Evolutionary conservation across 441 rosid species (phyloP), one percentile per base, ranked within the genome.

Genomic region (Gossypium gossypioides): DNA sequence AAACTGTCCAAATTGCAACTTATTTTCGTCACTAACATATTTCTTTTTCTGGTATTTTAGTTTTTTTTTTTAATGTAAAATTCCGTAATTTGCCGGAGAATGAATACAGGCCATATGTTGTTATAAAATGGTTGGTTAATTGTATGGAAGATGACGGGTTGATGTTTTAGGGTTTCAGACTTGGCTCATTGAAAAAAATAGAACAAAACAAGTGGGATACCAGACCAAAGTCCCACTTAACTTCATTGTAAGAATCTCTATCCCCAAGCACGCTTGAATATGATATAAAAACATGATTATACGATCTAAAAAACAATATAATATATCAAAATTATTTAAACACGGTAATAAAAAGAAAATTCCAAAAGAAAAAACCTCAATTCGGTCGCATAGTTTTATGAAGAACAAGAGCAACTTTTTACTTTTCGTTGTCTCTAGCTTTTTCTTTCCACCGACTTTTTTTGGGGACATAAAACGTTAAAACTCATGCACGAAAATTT

Each of bases 51-150:
- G 22, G 24, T 16, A 52, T 2, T 52, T 7, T 52, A 52, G 8
- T 6, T 52, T n/a, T 0, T 3, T 3, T 16, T 52, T n/a, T 0
- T 1, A 0, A 15, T 34, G 48, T 6, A 5, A 10, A 40, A 9
- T 65, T 13, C 13, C 13, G 3, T 34, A 68, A 51, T 85, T 83
- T 85, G 86, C 87, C 86, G 87, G 64, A 60, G 75, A 76, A 73
- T 51, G 67, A 80, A 80, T 83, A 13, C 29, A 62, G 73, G 84
- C 86, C 89, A 85, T 74, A 80, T 62, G 77, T 82, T 78, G 73
- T 37, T 12, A 2, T 18, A 21, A 40, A 15, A 50, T 15, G 0
- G 1, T 15, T 6, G 55, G 0, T 50, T 16, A n/a, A 50, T 50
- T 15, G 15, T 50, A n/a, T 50, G 55, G 54, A 50, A 10, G 55